Conservation (phyloP, 2,329 filamentous ascomycete genomes). For the Dactylellina leptospora region DNA sequence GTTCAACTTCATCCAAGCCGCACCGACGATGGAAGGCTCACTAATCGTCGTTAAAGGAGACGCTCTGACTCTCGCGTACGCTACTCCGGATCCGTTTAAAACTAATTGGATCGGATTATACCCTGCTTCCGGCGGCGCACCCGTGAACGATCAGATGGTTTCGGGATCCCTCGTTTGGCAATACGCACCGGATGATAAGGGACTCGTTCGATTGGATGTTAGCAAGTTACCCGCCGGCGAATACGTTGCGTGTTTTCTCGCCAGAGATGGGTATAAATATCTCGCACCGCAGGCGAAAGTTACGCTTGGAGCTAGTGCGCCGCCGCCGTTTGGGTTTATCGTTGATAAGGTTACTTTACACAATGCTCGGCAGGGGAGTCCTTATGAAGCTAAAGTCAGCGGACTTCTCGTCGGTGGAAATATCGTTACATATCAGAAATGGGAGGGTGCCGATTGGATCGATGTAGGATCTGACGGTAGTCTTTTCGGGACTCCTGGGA, state of each 20-base stretch:
- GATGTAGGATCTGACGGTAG: constrained; percentile 58
- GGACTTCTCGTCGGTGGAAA: constrained; percentile 59
- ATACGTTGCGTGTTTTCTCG: constrained; percentile 61
- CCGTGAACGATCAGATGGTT: constrained; percentile 58
- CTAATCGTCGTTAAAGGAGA: constrained; percentile 16
- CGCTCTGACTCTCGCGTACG: constrained; percentile 59
- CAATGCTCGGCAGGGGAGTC: constrained; percentile 60
- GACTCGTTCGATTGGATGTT: constrained; percentile 57
- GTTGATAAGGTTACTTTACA: constrained; percentile 58
- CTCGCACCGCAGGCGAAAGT: constrained; percentile 59
- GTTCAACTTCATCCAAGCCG: not conserved
- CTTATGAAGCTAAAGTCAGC: constrained; percentile 58
- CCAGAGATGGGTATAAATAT: constrained; percentile 60
- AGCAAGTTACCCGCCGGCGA: constrained; percentile 57
- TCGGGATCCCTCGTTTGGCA: constrained; percentile 59
- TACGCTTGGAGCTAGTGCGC: constrained; percentile 5
- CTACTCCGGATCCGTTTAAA: constrained; percentile 56
- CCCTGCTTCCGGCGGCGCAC: constrained; percentile 57
- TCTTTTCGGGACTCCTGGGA: constrained; percentile 60
- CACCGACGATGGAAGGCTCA: not conserved
- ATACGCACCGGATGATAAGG: constrained; percentile 58
- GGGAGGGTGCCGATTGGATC: constrained; percentile 58
- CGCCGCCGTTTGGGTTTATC: constrained; percentile 56
- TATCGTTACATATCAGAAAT: constrained; percentile 57
- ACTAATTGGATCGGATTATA: constrained; percentile 62